A percentile compares a stretch with the other conserved stretches of the same genome.
phyloP scores from a whole-genome alignment of 805 yeast genomes.

The Maudiozyma bulderi region DNA sequence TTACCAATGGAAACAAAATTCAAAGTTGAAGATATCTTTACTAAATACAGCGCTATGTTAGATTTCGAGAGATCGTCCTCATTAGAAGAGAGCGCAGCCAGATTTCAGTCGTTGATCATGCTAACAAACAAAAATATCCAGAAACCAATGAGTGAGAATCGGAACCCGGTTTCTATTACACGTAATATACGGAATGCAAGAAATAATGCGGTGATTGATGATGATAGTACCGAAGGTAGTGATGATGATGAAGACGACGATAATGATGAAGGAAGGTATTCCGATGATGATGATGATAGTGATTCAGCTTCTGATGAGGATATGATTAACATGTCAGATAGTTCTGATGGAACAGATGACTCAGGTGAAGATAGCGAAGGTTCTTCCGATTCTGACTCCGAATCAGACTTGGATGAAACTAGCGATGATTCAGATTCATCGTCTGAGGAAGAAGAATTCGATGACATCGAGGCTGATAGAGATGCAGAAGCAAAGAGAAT shows the following conservation, averaged over 20 bases:
- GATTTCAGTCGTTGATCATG: conserved; percentile 18
- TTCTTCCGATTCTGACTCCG: conserved; percentile 7
- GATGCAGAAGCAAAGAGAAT: conserved; percentile 26
- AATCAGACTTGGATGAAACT: conserved; percentile 10
- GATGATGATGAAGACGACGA: conserved; percentile 12
- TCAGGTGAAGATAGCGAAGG: conserved; percentile 15
- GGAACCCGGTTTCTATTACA: too few species aligned
- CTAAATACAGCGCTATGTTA: conserved; percentile 7
- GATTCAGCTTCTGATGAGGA: conserved; percentile 27
- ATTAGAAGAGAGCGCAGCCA: conserved; percentile 36
- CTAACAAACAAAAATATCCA: neutral
- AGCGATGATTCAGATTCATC: conserved; percentile 10
- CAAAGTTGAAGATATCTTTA: conserved; percentile 38
- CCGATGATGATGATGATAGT: conserved; percentile 11
- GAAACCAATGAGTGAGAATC: neutral
- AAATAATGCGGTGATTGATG: conserved; percentile 5
- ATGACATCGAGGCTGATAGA: conserved; percentile 24
- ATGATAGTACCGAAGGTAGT: conserved; percentile 2
- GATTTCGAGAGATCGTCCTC: conserved; percentile 30
- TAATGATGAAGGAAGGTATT: conserved; percentile 27
- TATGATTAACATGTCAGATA: conserved; percentile 8
- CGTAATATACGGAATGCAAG: neutral
- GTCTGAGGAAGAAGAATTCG: conserved; percentile 21
- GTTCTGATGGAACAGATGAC: conserved; percentile 12
- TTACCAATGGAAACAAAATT: conserved; percentile 56